These are phyloP conservation scores for Podospora conica DNA, from an alignment of 495 filamentous ascomycete species.

Conservation along the genomic window DNA sequence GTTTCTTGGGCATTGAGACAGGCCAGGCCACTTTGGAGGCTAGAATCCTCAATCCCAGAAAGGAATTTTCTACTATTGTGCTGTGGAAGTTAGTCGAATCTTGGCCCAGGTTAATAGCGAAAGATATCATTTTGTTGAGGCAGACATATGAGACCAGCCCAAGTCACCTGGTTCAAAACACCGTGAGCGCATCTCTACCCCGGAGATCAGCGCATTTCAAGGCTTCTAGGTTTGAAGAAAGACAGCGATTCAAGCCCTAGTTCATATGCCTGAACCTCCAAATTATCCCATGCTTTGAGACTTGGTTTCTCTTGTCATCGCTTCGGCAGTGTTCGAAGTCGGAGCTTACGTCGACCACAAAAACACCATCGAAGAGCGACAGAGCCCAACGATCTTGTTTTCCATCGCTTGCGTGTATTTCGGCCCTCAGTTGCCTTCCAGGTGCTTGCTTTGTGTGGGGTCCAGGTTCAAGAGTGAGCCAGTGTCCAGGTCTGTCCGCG, in stretches of 20 bases:
- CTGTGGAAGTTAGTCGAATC: neutral
- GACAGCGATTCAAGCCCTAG: neutral
- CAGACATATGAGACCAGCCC: neutral
- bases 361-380: neutral
- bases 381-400: neutral
- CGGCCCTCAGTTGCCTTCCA: neutral
- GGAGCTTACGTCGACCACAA: no score
- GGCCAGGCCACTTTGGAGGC: neutral
- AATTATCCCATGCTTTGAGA: neutral
- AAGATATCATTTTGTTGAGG: neutral
- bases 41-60: neutral
- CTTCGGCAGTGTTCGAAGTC: no score
- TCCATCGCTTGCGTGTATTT: neutral
- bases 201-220: neutral
- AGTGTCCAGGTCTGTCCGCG: neutral
- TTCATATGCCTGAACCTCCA: fast-evolving
- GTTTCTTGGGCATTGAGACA: no score
- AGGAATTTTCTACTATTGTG: neutral
- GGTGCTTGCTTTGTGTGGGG: neutral
- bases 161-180: neutral
- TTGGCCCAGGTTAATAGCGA: neutral
- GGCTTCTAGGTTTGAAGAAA: neutral
- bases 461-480: neutral
- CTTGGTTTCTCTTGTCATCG: neutral
- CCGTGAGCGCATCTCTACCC: neutral